Conservation (phyloP, 1,139 yeast genomes). For the Hansenula lynferdii region DNA sequence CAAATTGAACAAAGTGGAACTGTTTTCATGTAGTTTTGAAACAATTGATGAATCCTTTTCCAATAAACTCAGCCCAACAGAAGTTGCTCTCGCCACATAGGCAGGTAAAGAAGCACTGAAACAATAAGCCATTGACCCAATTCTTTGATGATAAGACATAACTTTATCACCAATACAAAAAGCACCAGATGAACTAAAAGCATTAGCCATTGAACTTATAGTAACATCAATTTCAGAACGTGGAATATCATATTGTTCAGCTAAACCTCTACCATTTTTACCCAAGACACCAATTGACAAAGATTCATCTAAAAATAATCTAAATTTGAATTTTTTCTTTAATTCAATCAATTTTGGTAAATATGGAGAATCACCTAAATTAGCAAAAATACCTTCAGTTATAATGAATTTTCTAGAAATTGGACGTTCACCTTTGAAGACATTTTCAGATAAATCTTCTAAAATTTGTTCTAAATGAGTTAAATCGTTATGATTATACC, state of each 20-base stretch:
- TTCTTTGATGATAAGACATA: slow-evolving; percentile 90
- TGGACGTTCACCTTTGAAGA: slow-evolving; percentile 61
- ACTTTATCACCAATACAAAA: slow-evolving; percentile 83
- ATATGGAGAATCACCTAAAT: slow-evolving; percentile 76
- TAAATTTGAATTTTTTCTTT: slow-evolving; percentile 76
- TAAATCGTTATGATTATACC: slow-evolving; percentile 87
- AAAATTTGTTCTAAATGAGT: slow-evolving; percentile 72
- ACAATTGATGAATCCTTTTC: slow-evolving; percentile 31
- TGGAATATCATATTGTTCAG: slow-evolving; percentile 63
- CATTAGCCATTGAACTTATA: slow-evolving; percentile 77
- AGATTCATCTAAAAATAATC: slow-evolving; percentile 84
- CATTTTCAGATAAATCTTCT: slow-evolving; percentile 54
- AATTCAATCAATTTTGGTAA: slow-evolving; percentile 66
- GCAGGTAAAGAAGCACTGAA: slow-evolving; percentile 96
- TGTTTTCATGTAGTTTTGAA: slow-evolving; percentile 30
- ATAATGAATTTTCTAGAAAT: slow-evolving; percentile 83
- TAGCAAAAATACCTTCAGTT: slow-evolving; percentile 85
- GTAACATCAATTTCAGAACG: slow-evolving; percentile 74
- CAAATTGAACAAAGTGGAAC: slow-evolving; percentile 30
- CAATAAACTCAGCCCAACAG: slow-evolving; percentile 51
- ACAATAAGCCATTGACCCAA: slow-evolving; percentile 84
- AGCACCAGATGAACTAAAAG: slow-evolving; percentile 92
- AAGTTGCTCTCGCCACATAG: slow-evolving; percentile 72
- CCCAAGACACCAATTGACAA: slow-evolving; percentile 87
- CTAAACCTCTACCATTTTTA: slow-evolving; percentile 75